Conservation (phyloP, 306 rosid genomes). For the Castanopsis chinensis region DNA sequence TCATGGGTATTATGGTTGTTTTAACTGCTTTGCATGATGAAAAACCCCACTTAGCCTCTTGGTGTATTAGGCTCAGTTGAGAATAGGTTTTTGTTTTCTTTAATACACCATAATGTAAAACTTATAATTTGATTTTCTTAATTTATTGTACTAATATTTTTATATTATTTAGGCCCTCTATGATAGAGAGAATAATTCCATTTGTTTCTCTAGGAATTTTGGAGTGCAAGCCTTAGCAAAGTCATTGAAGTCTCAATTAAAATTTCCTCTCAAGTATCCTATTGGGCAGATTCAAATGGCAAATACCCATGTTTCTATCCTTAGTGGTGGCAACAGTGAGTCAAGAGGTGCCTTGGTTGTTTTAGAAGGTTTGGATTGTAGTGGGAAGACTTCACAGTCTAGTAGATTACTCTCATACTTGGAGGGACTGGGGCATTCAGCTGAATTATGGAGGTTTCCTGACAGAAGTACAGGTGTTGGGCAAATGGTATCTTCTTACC, state of each 20-base stretch:
- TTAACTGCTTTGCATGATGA: too few relatives aligned
- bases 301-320: constrained; percentile 4
- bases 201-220: constrained; percentile 28
- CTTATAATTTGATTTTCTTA: background rate
- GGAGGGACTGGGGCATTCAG: constrained; percentile 62
- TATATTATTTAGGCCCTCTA: too few relatives aligned
- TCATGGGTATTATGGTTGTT: too few relatives aligned
- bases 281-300: constrained; percentile 37
- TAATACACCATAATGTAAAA: too few relatives aligned
- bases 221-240: background rate
- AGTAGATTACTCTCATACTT: constrained; percentile 57
- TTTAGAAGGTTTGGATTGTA: constrained; percentile 88
- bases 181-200: background rate
- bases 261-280: constrained; percentile 24
- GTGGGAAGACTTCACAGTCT: constrained; percentile 82
- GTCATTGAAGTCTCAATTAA: constrained; percentile 26
- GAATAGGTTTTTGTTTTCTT: background rate
- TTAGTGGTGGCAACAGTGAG: constrained; percentile 13
- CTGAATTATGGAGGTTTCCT: constrained; percentile 89
- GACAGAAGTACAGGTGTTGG: constrained; percentile 83
- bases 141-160: too few relatives aligned
- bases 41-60: too few relatives aligned
- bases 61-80: background rate
- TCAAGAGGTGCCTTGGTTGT: constrained; percentile 72
- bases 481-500: constrained; percentile 88